Percentiles rank a stretch among this genome's conserved stretches.
Conservation (phyloP, 805 yeast species). For the Yueomyces sinensis region DNA sequence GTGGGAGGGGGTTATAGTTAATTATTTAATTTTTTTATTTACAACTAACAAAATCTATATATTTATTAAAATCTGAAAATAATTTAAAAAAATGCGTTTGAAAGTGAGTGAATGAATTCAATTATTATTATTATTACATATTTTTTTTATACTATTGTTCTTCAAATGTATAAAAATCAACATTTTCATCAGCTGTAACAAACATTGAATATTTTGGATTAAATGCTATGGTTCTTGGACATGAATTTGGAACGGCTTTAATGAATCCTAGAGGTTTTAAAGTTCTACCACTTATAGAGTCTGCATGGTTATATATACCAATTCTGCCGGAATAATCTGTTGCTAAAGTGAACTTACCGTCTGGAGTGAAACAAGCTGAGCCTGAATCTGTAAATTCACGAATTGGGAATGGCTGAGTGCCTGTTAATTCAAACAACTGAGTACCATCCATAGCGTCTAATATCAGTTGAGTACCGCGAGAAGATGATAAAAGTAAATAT, state of each 20-base stretch:
- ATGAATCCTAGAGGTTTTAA: conserved; percentile 18
- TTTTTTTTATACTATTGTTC: conserved; percentile 6
- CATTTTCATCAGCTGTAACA: conserved; percentile 26
- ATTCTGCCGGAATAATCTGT: conserved; percentile 46
- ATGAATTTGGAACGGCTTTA: conserved; percentile 22
- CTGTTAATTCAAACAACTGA: conserved; percentile 32
- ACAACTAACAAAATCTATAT: too few relatives aligned
- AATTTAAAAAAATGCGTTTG: too few relatives aligned
- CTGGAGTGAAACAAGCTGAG: conserved; percentile 49
- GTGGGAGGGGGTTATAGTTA: too few relatives aligned
- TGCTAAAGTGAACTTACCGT: conserved; percentile 46
- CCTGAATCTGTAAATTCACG: conserved; percentile 38
- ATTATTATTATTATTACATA: too few relatives aligned
- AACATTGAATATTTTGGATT: conserved; percentile 30
- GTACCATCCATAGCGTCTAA: conserved; percentile 61
- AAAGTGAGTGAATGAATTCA: too few relatives aligned
- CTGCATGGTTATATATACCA: conserved; percentile 37
- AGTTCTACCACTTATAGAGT: conserved; percentile 18
- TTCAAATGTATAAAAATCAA: conserved; percentile 23
- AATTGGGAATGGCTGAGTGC: conserved; percentile 34
- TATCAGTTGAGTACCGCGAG: conserved; percentile 44
- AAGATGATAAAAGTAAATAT: conserved; percentile 42
- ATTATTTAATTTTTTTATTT: too few relatives aligned
- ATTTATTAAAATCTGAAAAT: too few relatives aligned
- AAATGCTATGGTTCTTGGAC: conserved; percentile 28